These are phyloP conservation scores for Yamadazyma conglobata DNA, from an alignment of 1,139 yeast species.

Conservation along the genomic window DNA sequence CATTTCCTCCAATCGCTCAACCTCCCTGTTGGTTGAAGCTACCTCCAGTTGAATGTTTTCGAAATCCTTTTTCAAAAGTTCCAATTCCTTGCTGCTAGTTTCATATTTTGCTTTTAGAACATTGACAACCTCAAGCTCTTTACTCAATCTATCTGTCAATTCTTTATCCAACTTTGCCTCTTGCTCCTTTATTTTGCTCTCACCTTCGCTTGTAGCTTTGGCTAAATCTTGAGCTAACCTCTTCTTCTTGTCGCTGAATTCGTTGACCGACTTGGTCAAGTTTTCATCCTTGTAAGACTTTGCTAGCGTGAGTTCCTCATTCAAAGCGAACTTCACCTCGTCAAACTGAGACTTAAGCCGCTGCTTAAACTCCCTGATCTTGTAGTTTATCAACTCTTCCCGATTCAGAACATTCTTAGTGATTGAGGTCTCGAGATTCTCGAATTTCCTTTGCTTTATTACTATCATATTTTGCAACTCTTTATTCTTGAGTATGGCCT, in stretches of 20 bases:
- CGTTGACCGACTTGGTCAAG: conserved; percentile 16
- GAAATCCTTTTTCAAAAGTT: conserved; percentile 5
- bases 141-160: conserved; percentile 5
- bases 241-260: conserved; percentile 14
- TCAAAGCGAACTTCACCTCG: conserved; percentile 30
- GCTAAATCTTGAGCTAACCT: conserved; percentile 12
- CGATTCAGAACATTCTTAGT: conserved; percentile 26
- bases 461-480: conserved; percentile 18
- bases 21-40: too few species aligned
- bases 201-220: conserved; percentile 14
- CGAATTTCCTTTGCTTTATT: conserved; percentile 21
- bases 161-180: conserved; percentile 15
- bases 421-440: conserved; percentile 24
- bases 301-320: conserved; percentile 28
- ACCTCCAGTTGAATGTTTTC: too few species aligned
- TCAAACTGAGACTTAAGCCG: conserved; percentile 26
- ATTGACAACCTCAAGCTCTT: conserved; percentile 6
- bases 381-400: conserved; percentile 25
- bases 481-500: conserved; percentile 18
- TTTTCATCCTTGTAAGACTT: conserved; percentile 25
- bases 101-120: conserved; percentile 1
- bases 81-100: conserved; percentile 8
- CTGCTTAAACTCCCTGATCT: conserved; percentile 22
- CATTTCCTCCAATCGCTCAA: conserved; percentile 2
- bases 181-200: conserved; percentile 15